These are phyloP conservation scores for Rhodomyrtus psidioides DNA, from an alignment of 441 rosid genomes.

Conservation along the genomic window DNA sequence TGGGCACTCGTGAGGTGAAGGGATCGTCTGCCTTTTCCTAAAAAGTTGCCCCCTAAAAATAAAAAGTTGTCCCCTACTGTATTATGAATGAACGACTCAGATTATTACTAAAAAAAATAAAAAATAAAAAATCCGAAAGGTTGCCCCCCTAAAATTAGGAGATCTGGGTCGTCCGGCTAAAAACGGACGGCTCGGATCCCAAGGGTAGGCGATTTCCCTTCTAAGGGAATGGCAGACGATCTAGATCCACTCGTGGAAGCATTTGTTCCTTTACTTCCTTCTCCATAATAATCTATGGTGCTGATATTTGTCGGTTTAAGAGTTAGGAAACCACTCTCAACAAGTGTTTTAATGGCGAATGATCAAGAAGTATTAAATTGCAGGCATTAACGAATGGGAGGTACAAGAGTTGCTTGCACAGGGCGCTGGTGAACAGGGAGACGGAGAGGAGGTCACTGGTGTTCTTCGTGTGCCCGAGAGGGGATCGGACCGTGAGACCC, in stretches of 20 bases:
- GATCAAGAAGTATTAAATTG: neutral
- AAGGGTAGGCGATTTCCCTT: no score
- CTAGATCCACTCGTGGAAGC: no score
- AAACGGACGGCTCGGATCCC: no score
- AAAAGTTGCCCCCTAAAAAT: no score
- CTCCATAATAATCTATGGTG: neutral
- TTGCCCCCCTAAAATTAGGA: no score
- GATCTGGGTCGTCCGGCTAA: no score
- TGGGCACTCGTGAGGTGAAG: neutral
- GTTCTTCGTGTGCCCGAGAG: constrained; percentile 57
- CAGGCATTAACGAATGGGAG: constrained; percentile 59
- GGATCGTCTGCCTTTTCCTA: no score
- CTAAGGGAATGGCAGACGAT: no score
- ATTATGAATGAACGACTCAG: no score
- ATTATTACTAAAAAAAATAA: no score
- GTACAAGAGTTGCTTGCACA: constrained; percentile 65
- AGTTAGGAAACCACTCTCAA: neutral
- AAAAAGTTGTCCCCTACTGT: no score
- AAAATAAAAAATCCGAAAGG: no score
- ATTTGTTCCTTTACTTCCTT: neutral
- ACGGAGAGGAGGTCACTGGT: constrained; percentile 53
- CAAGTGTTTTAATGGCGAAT: neutral
- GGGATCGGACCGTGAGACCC: constrained; percentile 53
- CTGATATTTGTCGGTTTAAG: neutral
- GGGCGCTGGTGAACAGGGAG: constrained; percentile 61